These are phyloP conservation scores for Candida dubliniensis DNA, from an alignment of 1,139 yeast species.

Conservation along the genomic window DNA sequence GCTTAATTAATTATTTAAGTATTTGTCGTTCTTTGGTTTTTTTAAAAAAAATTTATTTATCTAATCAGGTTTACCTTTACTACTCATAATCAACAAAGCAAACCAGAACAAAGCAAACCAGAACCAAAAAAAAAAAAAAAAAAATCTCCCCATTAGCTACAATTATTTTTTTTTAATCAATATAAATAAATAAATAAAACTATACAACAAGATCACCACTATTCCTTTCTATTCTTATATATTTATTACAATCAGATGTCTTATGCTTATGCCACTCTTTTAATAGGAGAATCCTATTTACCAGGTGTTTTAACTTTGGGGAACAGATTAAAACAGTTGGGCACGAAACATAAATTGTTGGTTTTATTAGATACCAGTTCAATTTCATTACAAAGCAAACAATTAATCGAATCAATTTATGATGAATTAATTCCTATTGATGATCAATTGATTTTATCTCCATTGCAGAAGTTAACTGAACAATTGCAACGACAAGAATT, in stretches of 20 bases:
- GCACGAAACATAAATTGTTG: conserved; percentile 22
- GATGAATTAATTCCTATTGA: conserved; percentile 29
- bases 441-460: conserved; percentile 21
- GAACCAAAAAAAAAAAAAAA: too few relatives aligned
- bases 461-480: conserved; percentile 20
- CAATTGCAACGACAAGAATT: conserved; percentile 30
- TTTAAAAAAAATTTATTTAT: too few relatives aligned
- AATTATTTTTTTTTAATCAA: background rate
- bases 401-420: conserved; percentile 20
- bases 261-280: conserved; percentile 31
- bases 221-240: background rate
- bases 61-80: too few relatives aligned
- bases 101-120: too few relatives aligned
- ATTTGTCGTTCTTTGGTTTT: too few relatives aligned
- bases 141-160: too few relatives aligned
- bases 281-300: conserved; percentile 29
- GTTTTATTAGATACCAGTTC: conserved; percentile 22
- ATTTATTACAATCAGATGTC: conserved; percentile 13
- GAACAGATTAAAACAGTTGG: conserved; percentile 20
- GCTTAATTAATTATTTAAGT: too few relatives aligned
- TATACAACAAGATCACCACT: too few relatives aligned
- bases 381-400: conserved; percentile 19
- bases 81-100: too few relatives aligned
- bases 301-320: conserved; percentile 35
- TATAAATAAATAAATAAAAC: background rate